Evolutionary conservation across 352 stramenopile genomes (phyloP), one percentile per base, ranked within the genome.

Genomic region (Phytopythium montanum): DNA sequence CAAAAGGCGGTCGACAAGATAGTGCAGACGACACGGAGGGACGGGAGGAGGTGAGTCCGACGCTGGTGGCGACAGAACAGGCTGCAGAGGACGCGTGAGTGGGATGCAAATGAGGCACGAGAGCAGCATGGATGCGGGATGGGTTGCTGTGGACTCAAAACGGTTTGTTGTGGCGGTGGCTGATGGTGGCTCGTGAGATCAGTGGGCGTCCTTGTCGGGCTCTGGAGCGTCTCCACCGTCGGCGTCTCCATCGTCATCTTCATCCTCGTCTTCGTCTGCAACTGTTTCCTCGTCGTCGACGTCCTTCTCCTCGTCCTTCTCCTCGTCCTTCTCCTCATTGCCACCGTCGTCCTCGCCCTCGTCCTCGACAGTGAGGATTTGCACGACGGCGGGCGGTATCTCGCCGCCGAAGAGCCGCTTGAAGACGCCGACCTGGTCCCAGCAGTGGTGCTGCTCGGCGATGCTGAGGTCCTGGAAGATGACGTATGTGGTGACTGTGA

Each of bases 401-500:
- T 92, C 75, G 46, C 80, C 80, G 28, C 83, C 80, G 55, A 92
- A 92, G 44, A 92, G 73, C 34, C 83, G 68, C 65, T 92, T 92
- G 64, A 92, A 90, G 14, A 92, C 80, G 42, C 83, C 77, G 19
- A 90, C 80, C 59, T 92, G 83, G 66, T 92, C 83, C 83, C 83
- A 92, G 66, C 80, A 85, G 62, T 92, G 83, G 67, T 90, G 77
- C 61, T 92, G 83, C 65, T 88, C 76, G 14, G 76, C 79, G 57
- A 92, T 90, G 3, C 63, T 75, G 28, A 76, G 48, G 31, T 88
- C 78, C 59, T 92, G 73, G 61, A 92, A 92, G 56, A 92, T 87
- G 39, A 90, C 77, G 64, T 90, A 92, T 56, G 83, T 87, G 14
- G 83, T 92, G 68, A 92, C 83, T 13, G 83, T 92, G 66, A 92